These are phyloP conservation scores for Geoglossum glabrum DNA, from an alignment of 495 filamentous ascomycete genomes.

Conservation along the genomic window DNA sequence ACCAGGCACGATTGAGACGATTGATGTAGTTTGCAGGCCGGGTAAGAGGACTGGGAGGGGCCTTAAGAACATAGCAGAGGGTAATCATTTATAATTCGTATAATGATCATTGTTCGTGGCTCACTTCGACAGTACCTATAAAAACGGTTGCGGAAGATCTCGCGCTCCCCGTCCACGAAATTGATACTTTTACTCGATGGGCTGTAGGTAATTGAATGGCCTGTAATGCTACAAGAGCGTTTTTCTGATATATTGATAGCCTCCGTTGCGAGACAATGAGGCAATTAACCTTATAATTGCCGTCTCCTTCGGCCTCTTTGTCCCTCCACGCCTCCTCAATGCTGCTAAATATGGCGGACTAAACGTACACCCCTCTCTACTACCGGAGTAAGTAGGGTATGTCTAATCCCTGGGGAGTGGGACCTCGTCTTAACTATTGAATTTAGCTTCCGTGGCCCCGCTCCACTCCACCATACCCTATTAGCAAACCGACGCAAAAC, in stretches of 20 bases:
- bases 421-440: not conserved
- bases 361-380: slow-evolving; percentile 86
- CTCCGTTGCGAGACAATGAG: slow-evolving; percentile 28
- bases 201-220: slow-evolving; percentile 24
- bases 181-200: slow-evolving; percentile 70
- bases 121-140: slow-evolving; percentile 42
- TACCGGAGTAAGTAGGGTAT: slow-evolving; percentile 44
- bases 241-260: slow-evolving; percentile 20
- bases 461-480: slow-evolving; percentile 56
- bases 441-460: slow-evolving; percentile 44
- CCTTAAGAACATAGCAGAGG: slow-evolving; percentile 45
- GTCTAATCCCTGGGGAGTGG: not conserved
- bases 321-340: slow-evolving; percentile 56
- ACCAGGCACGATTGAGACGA: slow-evolving; percentile 43
- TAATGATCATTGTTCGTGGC: not conserved
- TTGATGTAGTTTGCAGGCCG: slow-evolving; percentile 72
- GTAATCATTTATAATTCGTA: slow-evolving; percentile 22
- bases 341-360: slow-evolving; percentile 61
- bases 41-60: slow-evolving; percentile 58
- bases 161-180: slow-evolving; percentile 45
- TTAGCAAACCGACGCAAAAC: slow-evolving; percentile 33
- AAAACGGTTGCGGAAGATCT: slow-evolving; percentile 41
- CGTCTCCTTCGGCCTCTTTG: slow-evolving; percentile 86
- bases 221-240: not conserved
- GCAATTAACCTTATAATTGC: slow-evolving; percentile 69